Evolutionary conservation across 345 rosid species (phyloP).

Genomic region (Eucalyptus tenuipes): DNA sequence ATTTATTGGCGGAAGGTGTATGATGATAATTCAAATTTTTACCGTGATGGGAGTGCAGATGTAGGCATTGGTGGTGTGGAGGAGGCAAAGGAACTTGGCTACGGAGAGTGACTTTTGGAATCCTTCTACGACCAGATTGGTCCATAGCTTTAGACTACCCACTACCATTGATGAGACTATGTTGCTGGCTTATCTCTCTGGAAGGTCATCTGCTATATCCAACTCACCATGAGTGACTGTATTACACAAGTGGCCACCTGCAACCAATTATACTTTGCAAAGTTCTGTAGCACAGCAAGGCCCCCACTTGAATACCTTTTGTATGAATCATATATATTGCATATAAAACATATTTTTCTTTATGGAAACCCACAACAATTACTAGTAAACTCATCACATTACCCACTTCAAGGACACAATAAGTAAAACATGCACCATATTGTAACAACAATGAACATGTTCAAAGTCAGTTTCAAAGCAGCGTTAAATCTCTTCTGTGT

Average conservation of each 20-base stretch:
- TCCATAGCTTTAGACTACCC: background rate
- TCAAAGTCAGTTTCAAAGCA: background rate
- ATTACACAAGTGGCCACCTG: background rate
- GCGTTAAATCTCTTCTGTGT: background rate
- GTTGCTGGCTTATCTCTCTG: background rate
- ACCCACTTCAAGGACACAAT: background rate
- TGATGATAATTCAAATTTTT: background rate
- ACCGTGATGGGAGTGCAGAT: constrained; percentile 30
- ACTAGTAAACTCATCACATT: background rate
- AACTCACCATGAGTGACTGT: background rate
- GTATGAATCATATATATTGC: background rate
- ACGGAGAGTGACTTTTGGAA: background rate
- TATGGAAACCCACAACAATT: background rate
- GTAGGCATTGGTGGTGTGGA: constrained; percentile 39
- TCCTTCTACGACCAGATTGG: constrained; percentile 1
- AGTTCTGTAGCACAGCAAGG: background rate
- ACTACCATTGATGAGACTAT: background rate
- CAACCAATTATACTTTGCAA: background rate
- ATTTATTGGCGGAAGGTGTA: background rate
- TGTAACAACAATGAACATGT: background rate
- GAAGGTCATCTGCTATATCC: background rate
- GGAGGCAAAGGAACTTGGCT: constrained; percentile 20
- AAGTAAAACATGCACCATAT: background rate
- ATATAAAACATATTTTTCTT: background rate
- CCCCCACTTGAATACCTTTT: background rate